These are phyloP conservation scores for Gautieria morchelliformis DNA, from an alignment of 768 basidiomycete genomes.

Conservation along the genomic window DNA sequence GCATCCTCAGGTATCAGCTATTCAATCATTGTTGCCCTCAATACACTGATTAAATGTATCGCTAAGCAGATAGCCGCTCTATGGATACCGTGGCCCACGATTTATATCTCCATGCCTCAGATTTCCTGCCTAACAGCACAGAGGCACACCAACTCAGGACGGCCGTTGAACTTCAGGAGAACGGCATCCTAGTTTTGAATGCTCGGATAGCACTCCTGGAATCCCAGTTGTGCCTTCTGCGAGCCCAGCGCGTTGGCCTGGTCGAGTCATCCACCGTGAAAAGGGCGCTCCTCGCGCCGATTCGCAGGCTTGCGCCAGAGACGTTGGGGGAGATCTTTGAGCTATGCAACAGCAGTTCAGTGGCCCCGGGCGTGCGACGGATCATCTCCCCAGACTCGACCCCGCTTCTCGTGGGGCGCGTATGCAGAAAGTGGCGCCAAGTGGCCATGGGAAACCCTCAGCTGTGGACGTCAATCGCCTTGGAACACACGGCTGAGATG, in stretches of 20 bases:
- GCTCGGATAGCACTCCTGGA: conserved; percentile 1
- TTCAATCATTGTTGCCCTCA: too few relatives aligned
- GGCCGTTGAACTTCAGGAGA: neutral
- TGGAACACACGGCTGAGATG: neutral
- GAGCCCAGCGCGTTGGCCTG: neutral
- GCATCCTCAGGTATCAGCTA: too few relatives aligned
- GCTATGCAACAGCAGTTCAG: neutral
- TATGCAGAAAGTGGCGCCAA: conserved; percentile 7
- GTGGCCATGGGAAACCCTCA: neutral
- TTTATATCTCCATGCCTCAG: neutral
- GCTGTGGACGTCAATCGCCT: conserved; percentile 1
- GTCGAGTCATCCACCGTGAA: neutral
- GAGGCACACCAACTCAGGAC: neutral
- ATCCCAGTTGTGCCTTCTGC: neutral
- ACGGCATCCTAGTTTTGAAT: neutral
- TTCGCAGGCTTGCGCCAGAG: conserved; percentile 4
- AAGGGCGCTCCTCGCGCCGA: neutral
- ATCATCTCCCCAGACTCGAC: neutral
- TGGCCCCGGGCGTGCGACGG: neutral
- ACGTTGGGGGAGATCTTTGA: conserved; percentile 3
- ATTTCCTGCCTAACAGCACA: neutral
- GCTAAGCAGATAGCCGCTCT: too few relatives aligned
- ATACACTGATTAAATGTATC: too few relatives aligned
- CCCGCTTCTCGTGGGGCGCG: neutral
- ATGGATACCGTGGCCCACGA: neutral